These are phyloP conservation scores for Porphyridium purpureum DNA, from an alignment of 23 red algal species.

Conservation along the genomic window DNA sequence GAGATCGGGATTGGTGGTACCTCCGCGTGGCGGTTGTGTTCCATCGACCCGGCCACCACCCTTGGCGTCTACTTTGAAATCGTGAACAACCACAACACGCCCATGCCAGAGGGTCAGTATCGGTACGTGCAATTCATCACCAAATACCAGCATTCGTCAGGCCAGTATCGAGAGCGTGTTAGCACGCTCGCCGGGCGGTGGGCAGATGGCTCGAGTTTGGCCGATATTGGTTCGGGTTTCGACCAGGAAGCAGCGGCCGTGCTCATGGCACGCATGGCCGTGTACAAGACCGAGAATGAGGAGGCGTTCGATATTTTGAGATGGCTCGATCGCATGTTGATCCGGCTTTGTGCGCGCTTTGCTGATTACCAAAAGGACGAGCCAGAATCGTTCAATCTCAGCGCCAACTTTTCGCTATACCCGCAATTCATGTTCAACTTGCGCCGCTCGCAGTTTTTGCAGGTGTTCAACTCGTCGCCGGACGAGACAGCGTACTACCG, in stretches of 20 bases:
- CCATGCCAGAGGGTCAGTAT: conserved; percentile 81
- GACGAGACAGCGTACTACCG: conserved; percentile 90
- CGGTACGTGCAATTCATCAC: conserved; percentile 91
- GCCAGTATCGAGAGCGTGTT: conserved; percentile 73
- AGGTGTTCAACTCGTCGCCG: conserved; percentile 88
- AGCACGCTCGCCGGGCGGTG: conserved; percentile 76
- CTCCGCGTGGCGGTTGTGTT: conserved; percentile 75
- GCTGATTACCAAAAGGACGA: conserved; percentile 73
- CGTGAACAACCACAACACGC: conserved; percentile 69
- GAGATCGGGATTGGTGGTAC: conserved; percentile 97
- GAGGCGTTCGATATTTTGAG: conserved; percentile 98
- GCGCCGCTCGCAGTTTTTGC: conserved; percentile 72
- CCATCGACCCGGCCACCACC: conserved; percentile 55
- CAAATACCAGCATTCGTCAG: conserved; percentile 58
- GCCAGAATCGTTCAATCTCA: conserved; percentile 68
- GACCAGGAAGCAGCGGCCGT: conserved; percentile 97
- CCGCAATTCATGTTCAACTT: conserved; percentile 99
- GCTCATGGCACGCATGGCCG: conserved; percentile 83
- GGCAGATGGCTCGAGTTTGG: conserved; percentile 62
- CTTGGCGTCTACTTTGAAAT: conserved; percentile 87
- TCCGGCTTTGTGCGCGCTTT: conserved; percentile 85
- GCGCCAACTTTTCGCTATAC: conserved; percentile 72
- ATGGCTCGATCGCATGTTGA: conserved; percentile 94
- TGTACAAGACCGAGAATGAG: conserved; percentile 97
- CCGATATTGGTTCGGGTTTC: conserved; percentile 64